phyloP scores from a whole-genome alignment of 305 asterid genomes.

The Plantago lanceolata region DNA sequence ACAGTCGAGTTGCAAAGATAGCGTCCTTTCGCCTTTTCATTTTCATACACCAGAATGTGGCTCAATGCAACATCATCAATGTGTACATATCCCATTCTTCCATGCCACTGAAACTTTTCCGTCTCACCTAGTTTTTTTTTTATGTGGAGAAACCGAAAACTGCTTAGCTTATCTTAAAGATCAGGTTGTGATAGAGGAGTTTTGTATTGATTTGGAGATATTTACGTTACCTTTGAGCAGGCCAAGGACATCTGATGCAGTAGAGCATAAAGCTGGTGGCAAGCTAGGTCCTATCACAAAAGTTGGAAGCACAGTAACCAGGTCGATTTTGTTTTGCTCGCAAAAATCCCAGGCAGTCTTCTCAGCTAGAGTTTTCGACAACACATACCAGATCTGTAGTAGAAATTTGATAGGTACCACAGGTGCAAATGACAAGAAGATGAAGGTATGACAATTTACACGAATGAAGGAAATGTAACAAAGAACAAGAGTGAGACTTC shows the following conservation, averaged over 20 bases:
- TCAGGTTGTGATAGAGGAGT: not conserved
- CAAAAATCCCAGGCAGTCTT: slow-evolving; percentile 90
- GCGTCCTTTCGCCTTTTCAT: slow-evolving; percentile 55
- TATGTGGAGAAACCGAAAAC: not conserved
- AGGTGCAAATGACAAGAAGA: not conserved
- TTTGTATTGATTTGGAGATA: not conserved
- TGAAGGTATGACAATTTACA: not conserved
- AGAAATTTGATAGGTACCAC: not conserved
- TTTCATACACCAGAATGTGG: slow-evolving; percentile 72
- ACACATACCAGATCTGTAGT: slow-evolving; percentile 62
- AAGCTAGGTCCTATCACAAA: slow-evolving; percentile 81
- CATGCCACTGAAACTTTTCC: slow-evolving; percentile 61
- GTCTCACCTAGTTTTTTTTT: slow-evolving; percentile 44
- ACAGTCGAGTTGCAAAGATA: slow-evolving; percentile 68
- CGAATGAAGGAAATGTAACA: not conserved
- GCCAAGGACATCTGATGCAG: slow-evolving; percentile 78
- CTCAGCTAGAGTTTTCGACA: slow-evolving; percentile 86
- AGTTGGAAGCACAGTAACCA: slow-evolving; percentile 69
- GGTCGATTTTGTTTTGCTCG: slow-evolving; percentile 47
- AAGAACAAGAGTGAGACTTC: not conserved
- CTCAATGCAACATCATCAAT: slow-evolving; percentile 77
- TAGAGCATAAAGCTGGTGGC: slow-evolving; percentile 57
- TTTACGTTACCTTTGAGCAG: slow-evolving; percentile 54
- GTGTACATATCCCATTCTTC: slow-evolving; percentile 93
- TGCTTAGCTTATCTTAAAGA: not conserved